Evolutionary conservation across 2,329 filamentous ascomycete genomes (phyloP), one percentile per base, ranked within the genome.

Genomic region (Ascomycota sp.): DNA sequence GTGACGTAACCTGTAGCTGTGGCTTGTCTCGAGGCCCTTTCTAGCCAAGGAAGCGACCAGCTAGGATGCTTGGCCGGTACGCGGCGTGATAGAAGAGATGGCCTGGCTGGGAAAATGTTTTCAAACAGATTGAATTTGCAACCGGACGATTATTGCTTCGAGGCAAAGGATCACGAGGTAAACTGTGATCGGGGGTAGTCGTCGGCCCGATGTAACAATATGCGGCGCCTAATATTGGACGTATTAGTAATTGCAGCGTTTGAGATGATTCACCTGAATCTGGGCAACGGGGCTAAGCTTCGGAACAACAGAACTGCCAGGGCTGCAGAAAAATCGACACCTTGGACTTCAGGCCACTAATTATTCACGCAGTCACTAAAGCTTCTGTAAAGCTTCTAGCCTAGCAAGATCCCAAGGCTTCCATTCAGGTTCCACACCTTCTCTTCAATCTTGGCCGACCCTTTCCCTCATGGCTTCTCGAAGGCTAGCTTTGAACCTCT

Each of bases 401-500:
- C 54, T 54, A 56, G 49, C 53, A 49, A 47, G 46, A 50, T 53
- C 48, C 54, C 53, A 58, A 58, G 52, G 59, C 55, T 58, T 57
- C 56, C 60, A 26, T 61, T 66, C 66, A 67, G 64, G 67, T 55
- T 53, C 51, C 51, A 50, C 48, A 51, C 49, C 52, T 54, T 56
- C 58, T 57, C 55, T 54, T 57, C 55, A 54, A 58, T 27, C 27
- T 11, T 27, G 27, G 9, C 27, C 6, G 62, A 57, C 55, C 3
- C 16, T 53, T 58, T 56, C 56, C 54, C 59, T 24, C 59, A 93
- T 95, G 86, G 86, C 86, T 66, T 92, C 86, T 62, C 74, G 84
- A 72, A 80, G 83, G 76, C 74, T 95, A 66, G 84, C 84, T 68
- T 72, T 91, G 62, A 92, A 84, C 68, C 73, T 95, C 54, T 72